Percentiles rank a stretch among this genome's conserved stretches.
phyloP scores from a whole-genome alignment of 1,284 basidiomycete species.

The Microbotryomycetes sp. region DNA sequence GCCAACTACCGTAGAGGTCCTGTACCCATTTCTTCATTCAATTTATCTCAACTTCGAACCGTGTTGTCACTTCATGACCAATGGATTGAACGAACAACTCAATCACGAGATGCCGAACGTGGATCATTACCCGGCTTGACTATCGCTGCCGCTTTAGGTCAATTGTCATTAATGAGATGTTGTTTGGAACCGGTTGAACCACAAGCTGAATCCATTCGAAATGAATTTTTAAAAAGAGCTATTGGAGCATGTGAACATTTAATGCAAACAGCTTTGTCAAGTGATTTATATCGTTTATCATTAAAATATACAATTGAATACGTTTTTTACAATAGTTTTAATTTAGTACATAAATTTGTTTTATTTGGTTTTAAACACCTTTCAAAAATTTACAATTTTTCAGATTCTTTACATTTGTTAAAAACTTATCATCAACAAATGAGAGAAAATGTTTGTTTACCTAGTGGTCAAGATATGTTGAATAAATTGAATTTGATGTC shows the following conservation, averaged over 20 bases:
- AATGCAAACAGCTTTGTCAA: background rate
- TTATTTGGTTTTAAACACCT: background rate
- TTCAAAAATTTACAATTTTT: background rate
- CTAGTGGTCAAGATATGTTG: background rate
- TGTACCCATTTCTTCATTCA: background rate
- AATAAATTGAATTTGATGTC: background rate
- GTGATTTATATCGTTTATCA: background rate
- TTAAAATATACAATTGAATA: background rate
- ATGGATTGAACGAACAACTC: background rate
- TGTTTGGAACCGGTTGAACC: background rate
- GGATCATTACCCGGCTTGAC: background rate
- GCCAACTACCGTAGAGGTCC: background rate
- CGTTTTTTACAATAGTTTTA: background rate
- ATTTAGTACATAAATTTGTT: background rate
- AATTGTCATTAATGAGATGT: background rate
- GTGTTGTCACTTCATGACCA: background rate
- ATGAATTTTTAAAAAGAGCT: background rate
- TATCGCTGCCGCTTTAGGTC: background rate
- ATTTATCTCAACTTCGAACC: background rate
- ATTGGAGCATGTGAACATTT: background rate
- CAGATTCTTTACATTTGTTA: background rate
- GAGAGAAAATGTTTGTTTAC: background rate
- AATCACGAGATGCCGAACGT: background rate
- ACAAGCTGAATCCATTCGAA: background rate
- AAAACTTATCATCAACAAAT: background rate